These are phyloP conservation scores for Nemophila menziesii DNA, from an alignment of 257 asterid species.

Conservation along the genomic window DNA sequence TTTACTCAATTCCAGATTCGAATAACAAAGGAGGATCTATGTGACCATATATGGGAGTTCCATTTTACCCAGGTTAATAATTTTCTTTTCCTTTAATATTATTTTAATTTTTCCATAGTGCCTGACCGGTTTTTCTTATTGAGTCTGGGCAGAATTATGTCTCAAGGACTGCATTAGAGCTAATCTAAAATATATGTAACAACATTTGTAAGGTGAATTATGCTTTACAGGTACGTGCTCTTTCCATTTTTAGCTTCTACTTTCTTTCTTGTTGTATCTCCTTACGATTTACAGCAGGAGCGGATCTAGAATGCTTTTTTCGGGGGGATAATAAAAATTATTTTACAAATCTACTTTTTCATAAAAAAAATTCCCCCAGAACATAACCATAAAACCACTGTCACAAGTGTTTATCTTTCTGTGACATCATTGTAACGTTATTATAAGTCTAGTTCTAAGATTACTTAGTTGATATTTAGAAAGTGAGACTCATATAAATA, in stretches of 20 bases:
- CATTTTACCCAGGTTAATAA: conserved; percentile 53
- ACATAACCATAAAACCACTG: too few species aligned
- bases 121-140: background rate
- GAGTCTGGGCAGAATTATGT: background rate
- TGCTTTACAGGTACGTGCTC: background rate
- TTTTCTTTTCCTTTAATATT: background rate
- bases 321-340: too few species aligned
- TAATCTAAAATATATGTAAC: background rate
- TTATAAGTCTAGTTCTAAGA: too few species aligned
- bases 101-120: background rate
- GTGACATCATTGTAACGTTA: too few species aligned
- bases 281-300: background rate
- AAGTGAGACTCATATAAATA: too few species aligned
- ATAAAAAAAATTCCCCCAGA: too few species aligned
- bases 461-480: too few species aligned
- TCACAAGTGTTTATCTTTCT: too few species aligned
- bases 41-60: conserved; percentile 71
- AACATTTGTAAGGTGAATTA: background rate
- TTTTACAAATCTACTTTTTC: too few species aligned
- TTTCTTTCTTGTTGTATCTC: background rate
- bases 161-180: background rate
- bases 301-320: too few species aligned
- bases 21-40: conserved; percentile 51
- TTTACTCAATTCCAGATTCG: conserved; percentile 50
- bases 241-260: background rate